Percentiles rank a stretch among this genome's conserved stretches.
phyloP scores from a whole-genome alignment of 331 rosid species.

The Rosa hybrid region DNA sequence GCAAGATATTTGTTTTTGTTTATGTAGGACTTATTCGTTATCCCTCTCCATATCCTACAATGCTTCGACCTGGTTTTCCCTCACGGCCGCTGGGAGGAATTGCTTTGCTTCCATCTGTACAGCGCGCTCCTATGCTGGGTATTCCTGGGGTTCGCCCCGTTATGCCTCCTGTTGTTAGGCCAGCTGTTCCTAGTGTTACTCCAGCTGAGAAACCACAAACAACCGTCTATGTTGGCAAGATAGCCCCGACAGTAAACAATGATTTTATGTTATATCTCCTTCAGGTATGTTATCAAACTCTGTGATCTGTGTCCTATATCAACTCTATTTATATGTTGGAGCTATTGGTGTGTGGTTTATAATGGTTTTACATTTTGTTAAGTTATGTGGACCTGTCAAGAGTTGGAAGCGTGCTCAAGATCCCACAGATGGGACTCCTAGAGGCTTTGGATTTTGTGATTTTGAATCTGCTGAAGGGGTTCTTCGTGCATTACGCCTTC shows the following conservation, averaged over 20 bases:
- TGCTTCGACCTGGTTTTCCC: constrained; percentile 77
- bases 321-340: not conserved
- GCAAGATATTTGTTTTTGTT: constrained; percentile 62
- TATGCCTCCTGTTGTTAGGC: constrained; percentile 75
- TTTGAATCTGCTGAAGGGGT: constrained; percentile 98
- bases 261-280: constrained; percentile 83
- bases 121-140: constrained; percentile 83
- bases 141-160: constrained; percentile 82
- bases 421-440: constrained; percentile 86
- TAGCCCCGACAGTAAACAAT: constrained; percentile 88
- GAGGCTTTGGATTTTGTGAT: constrained; percentile 91
- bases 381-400: constrained; percentile 96
- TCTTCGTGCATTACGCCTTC: constrained; percentile 91
- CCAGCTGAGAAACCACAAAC: constrained; percentile 85
- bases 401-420: constrained; percentile 95
- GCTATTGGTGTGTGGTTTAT: constrained; percentile 10
- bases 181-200: constrained; percentile 65
- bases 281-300: constrained; percentile 52
- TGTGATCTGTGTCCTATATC: not conserved
- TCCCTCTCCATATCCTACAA: constrained; percentile 71
- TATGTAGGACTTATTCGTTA: constrained; percentile 89
- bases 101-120: constrained; percentile 59
- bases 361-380: constrained; percentile 33
- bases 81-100: constrained; percentile 78
- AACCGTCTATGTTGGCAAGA: constrained; percentile 89